phyloP scores from a whole-genome alignment of 2,329 filamentous ascomycete genomes.

The Apiospora kogelbergensis region DNA sequence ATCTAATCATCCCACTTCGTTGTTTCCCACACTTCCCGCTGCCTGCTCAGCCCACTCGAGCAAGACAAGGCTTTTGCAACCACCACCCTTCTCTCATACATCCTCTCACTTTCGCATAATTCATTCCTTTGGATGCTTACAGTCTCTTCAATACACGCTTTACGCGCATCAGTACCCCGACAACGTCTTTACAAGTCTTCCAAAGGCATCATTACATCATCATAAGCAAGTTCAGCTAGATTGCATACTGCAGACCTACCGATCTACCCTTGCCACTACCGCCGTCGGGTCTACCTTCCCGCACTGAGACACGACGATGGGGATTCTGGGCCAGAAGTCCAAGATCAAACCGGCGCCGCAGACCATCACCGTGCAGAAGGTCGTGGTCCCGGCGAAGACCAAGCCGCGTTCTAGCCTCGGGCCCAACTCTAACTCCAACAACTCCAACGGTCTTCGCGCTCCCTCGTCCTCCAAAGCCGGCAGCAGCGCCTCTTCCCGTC shows the following conservation, averaged over 20 bases:
- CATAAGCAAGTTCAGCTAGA: background rate
- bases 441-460: conserved; percentile 18
- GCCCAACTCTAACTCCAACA: conserved; percentile 14
- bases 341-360: conserved; percentile 53
- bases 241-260: background rate
- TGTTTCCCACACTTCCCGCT: background rate
- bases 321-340: conserved; percentile 41
- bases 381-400: conserved; percentile 43
- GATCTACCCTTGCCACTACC: background rate
- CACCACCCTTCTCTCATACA: background rate
- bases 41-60: background rate
- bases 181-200: background rate
- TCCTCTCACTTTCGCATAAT: background rate
- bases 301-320: conserved; percentile 29
- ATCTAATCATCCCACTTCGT: conserved; percentile 4
- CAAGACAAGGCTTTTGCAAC: background rate
- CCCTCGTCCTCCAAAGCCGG: conserved; percentile 22
- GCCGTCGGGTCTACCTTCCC: conserved; percentile 2
- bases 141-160: background rate
- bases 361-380: conserved; percentile 53
- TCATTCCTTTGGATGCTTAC: background rate
- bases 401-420: conserved; percentile 26
- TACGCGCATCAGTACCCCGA: background rate
- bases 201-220: background rate
- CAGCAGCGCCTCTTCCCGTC: conserved; percentile 33